Evolutionary conservation across 2,329 filamentous ascomycete genomes (phyloP).

Genomic region (Monosporascus sp.): DNA sequence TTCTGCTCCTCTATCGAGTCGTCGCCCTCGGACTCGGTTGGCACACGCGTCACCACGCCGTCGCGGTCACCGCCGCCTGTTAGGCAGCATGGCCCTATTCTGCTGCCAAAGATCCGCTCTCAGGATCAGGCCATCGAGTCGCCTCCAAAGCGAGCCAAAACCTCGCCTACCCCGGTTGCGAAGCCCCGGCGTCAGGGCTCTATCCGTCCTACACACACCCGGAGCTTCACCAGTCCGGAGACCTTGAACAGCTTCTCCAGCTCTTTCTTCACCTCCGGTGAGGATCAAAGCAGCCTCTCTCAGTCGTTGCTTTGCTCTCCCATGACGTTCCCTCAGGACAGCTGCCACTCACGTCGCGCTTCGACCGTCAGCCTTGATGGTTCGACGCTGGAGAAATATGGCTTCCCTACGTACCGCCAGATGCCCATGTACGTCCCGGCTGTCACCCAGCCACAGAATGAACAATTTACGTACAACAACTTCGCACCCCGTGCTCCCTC

Average conservation of each 20-base stretch:
- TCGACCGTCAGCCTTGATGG: slow-evolving; percentile 66
- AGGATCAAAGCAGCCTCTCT: slow-evolving; percentile 28
- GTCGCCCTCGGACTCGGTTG: slow-evolving; percentile 57
- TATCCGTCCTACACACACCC: slow-evolving; percentile 43
- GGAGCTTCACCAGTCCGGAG: slow-evolving; percentile 59
- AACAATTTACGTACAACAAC: slow-evolving; percentile 41
- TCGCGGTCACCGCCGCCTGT: slow-evolving; percentile 61
- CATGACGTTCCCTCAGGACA: slow-evolving; percentile 48
- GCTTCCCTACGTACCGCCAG: slow-evolving; percentile 79
- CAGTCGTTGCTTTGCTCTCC: slow-evolving; percentile 62
- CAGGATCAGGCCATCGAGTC: slow-evolving; percentile 72
- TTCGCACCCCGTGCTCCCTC: slow-evolving; percentile 40
- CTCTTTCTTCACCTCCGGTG: slow-evolving; percentile 33
- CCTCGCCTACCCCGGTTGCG: slow-evolving; percentile 39
- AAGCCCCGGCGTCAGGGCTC: slow-evolving; percentile 24
- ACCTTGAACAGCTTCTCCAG: slow-evolving; percentile 36
- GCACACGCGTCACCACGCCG: slow-evolving; percentile 65
- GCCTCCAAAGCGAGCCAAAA: slow-evolving; percentile 51
- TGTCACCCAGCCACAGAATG: slow-evolving; percentile 26
- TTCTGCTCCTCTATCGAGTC: slow-evolving; percentile 61
- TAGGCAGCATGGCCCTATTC: slow-evolving; percentile 69
- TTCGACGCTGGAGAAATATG: slow-evolving; percentile 61
- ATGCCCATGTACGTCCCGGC: slow-evolving; percentile 52
- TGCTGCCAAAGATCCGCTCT: slow-evolving; percentile 79
- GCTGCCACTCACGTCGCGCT: slow-evolving; percentile 47